Evolutionary conservation across 2,329 filamentous ascomycete genomes (phyloP), one percentile per base, ranked within the genome.

Genomic region (Aspergillus sp.): DNA sequence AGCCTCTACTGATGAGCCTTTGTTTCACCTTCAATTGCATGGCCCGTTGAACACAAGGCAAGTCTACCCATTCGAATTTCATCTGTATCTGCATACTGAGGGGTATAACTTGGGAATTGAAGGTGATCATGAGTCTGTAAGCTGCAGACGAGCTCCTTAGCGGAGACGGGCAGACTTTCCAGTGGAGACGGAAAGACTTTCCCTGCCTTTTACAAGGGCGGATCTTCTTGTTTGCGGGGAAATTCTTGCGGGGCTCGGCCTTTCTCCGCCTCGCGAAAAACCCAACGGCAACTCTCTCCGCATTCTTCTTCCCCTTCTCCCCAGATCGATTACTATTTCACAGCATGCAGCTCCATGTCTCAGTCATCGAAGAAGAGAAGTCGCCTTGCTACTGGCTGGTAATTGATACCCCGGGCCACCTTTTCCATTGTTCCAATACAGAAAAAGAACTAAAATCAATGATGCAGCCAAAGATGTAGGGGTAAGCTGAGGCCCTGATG

Each of bases 311-410:
- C 24, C 6, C 16, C 9, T 31, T 36, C 56, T 56, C 7, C 20
- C 49, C 16, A n/a, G 53, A 31, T 16, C 18, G 32, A 4, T 36
- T 36, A 12, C 12, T 36, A 5, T 7, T 36, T 36, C 11, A 12
- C 11, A 36, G 11, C 32, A 39, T 36, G 39, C 47, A 31, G 18
- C 36, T 10, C 52, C 16, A 66, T 70, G 66, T 51, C 62, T 42
- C 39, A 56, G 24, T 11, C 46, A 24, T 49, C 29, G 2, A 66
- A 56, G 54, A 64, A 57, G 31, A 59, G 66, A 55, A 65, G 52
- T 42, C 62, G 68, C 18, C 55, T 70, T 12, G 54, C 58, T 20
- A 54, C 60, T n/a, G 65, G 66, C 16, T 70, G 67, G 68, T 70
- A 65, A 32, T 46, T 49, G 50, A 56, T 39, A 14, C 31, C 20